Base-by-base conservation (phyloP, 352 stramenopile species). In the Phytophthora hybrid region DNA sequence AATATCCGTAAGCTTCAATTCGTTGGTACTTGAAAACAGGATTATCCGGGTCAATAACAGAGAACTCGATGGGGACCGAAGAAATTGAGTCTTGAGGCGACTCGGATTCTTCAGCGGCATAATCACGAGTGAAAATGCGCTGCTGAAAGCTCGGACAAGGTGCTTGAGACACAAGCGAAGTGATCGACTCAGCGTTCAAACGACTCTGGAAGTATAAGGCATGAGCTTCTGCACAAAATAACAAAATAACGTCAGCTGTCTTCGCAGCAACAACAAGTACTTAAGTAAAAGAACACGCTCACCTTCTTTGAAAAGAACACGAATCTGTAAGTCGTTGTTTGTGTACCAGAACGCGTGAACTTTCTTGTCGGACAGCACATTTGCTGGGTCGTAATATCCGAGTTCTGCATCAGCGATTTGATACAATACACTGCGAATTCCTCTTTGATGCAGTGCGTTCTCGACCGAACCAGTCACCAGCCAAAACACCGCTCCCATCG, bases 21-120 rank as follows among this genome's bases (percentile, higher is more conserved):
- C 52, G 52, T 39, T 39, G 52, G 52, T 58, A 58, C 52, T 58
- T 39, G 23, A 41, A 58, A 58, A 58, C 26, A 21, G 52, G 52
- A 58, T 5, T 21, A 41, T 19, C 23, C 16, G 26, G 52, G 7
- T 41, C 52, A 11, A 58, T 58, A 21, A 19, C 10, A 11, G 52
- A 58, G 14, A 21, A 37, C 8, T 58, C 26, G 8, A 13, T 39
- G 14, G 19, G 16, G 39, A 58, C 21, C 52, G 52, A 41, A 58
- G 52, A 11, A 0, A 41, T 37, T 19, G 52, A 14, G 19, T 39
- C 52, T 39, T 23, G 14, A 51, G 44, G 18, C 16, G 18, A 51
- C 14, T 51, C 44, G 18, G 3, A 58, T 11, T 39, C 16, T 58
- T 37, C 0, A 16, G 52, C 52, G 26, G 41, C 26, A 58, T 37